These are phyloP conservation scores for Neocatenulostroma microsporum DNA, from an alignment of 2,329 filamentous ascomycete genomes.

Conservation along the genomic window DNA sequence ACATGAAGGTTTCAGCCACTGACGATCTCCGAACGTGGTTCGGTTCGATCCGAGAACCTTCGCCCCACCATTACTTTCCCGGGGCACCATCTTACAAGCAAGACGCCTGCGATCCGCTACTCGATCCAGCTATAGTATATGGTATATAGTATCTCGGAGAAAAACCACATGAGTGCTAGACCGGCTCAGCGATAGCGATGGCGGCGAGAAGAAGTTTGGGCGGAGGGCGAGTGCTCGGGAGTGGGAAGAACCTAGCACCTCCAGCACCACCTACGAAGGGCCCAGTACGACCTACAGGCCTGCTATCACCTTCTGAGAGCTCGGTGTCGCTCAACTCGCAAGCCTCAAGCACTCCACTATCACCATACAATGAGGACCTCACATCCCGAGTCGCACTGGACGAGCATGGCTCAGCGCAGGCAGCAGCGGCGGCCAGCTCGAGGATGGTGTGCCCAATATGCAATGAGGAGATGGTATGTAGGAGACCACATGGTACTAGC, in stretches of 20 bases:
- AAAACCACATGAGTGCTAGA: no score
- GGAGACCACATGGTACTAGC: not conserved
- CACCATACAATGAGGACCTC: slow-evolving; percentile 68
- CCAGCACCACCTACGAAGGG: slow-evolving; percentile 35
- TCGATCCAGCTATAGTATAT: no score
- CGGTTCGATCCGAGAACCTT: no score
- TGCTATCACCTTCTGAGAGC: slow-evolving; percentile 60
- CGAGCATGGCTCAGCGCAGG: slow-evolving; percentile 48
- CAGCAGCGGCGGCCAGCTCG: slow-evolving; percentile 51
- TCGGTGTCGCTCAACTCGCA: slow-evolving; percentile 71
- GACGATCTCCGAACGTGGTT: no score
- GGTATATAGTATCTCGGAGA: no score
- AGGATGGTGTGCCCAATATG: slow-evolving; percentile 93
- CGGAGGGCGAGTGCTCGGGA: slow-evolving; percentile 85
- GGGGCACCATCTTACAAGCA: no score
- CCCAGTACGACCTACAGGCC: slow-evolving; percentile 33
- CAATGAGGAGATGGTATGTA: slow-evolving; percentile 83
- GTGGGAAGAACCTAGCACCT: slow-evolving; percentile 71
- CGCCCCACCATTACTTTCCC: no score
- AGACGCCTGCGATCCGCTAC: no score
- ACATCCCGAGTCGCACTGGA: slow-evolving; percentile 70
- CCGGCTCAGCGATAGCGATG: slow-evolving; percentile 58
- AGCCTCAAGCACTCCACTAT: slow-evolving; percentile 62
- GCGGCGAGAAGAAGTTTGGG: slow-evolving; percentile 73
- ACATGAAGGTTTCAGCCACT: no score